Percentiles rank a stretch among this genome's conserved stretches.
phyloP scores from a whole-genome alignment of 2,329 filamentous ascomycete species.

The Xylariaceae sp. region DNA sequence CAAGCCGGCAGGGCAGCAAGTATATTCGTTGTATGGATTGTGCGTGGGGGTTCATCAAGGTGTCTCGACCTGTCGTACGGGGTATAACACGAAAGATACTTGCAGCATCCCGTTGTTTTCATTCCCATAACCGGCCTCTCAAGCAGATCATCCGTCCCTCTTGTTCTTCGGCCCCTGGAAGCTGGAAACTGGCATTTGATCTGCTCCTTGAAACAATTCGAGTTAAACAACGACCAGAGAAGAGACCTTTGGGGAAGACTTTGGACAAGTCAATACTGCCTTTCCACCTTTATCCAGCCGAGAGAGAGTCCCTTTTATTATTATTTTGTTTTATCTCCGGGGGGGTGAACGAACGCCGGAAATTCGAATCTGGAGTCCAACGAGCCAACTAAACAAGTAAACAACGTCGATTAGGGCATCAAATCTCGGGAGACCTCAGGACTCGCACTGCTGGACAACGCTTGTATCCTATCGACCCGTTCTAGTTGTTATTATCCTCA shows the following conservation, averaged over 20 bases:
- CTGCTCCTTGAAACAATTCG: conserved; percentile 31
- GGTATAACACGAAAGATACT: conserved; percentile 33
- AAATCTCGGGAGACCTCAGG: conserved; percentile 11
- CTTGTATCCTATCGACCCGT: neutral
- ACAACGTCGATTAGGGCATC: conserved; percentile 16
- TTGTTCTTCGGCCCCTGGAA: conserved; percentile 23
- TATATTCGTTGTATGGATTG: conserved; percentile 7
- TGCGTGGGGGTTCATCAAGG: conserved; percentile 19
- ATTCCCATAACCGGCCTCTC: conserved; percentile 17
- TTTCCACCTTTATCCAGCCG: conserved; percentile 23
- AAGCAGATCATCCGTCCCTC: conserved; percentile 13
- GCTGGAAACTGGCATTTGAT: conserved; percentile 31
- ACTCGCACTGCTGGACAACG: conserved; percentile 10
- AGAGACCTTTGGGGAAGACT: conserved; percentile 27
- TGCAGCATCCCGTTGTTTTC: conserved; percentile 29
- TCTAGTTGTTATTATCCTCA: conserved; percentile 8
- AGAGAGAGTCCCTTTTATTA: conserved; percentile 6
- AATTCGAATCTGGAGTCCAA: neutral
- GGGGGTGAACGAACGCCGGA: too few species aligned
- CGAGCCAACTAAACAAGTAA: conserved; percentile 13
- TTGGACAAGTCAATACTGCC: conserved; percentile 1
- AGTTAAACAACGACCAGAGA: conserved; percentile 28
- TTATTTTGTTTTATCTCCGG: too few species aligned
- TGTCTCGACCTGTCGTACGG: conserved; percentile 28
- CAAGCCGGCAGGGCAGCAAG: conserved; percentile 1